These are phyloP conservation scores for Globisporangium carolinianum DNA, from an alignment of 352 stramenopile genomes.

Conservation along the genomic window DNA sequence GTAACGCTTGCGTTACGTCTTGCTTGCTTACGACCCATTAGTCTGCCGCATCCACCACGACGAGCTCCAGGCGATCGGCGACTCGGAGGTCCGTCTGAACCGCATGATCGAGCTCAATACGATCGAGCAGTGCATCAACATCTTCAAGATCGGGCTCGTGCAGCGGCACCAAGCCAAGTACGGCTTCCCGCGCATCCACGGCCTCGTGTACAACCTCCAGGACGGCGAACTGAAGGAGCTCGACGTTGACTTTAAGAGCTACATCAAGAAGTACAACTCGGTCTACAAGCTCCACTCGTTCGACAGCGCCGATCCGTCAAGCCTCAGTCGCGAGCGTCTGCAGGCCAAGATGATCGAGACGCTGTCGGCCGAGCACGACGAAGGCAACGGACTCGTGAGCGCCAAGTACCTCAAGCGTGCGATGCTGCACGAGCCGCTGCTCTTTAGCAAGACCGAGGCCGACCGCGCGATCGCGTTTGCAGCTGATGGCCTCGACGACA, in stretches of 20 bases:
- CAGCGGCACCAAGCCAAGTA: conserved; percentile 86
- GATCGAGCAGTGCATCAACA: conserved; percentile 87
- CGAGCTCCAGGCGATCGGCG: conserved; percentile 80
- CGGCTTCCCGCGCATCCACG: conserved; percentile 85
- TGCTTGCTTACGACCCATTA: not conserved
- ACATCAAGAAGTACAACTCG: conserved; percentile 74
- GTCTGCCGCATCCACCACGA: conserved; percentile 86
- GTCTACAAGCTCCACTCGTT: conserved; percentile 65
- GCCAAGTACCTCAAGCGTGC: conserved; percentile 56
- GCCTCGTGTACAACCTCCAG: conserved; percentile 82
- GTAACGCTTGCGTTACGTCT: too few species aligned
- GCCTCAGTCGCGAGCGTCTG: conserved; percentile 30
- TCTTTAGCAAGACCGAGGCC: conserved; percentile 75
- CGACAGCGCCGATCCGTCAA: conserved; percentile 18
- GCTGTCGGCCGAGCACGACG: conserved; percentile 57
- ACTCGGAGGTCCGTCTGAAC: conserved; percentile 75
- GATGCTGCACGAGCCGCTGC: conserved; percentile 70
- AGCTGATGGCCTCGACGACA: conserved; percentile 56
- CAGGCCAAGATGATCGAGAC: conserved; percentile 71
- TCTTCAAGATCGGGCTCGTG: conserved; percentile 88
- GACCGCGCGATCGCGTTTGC: conserved; percentile 43
- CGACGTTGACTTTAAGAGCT: conserved; percentile 64
- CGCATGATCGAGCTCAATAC: conserved; percentile 87
- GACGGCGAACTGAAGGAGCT: conserved; percentile 61
- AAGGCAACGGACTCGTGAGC: conserved; percentile 45